Evolutionary conservation across 495 filamentous ascomycete genomes (phyloP), one percentile per base, ranked within the genome.

Genomic region (Tuber borchii): DNA sequence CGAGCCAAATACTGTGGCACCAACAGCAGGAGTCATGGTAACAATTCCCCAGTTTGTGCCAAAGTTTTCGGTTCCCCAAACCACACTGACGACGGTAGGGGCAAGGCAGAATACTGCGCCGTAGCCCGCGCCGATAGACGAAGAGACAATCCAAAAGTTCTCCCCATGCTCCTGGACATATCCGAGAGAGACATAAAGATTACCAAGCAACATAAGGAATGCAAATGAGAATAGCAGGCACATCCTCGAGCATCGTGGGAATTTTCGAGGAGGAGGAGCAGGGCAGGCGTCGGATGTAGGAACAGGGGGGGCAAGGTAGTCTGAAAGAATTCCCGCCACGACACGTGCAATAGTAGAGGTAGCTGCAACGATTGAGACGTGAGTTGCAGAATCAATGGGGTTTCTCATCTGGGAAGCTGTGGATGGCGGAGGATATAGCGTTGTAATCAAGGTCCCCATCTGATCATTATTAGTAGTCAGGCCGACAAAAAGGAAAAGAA

Each of bases 61-160:
- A 84, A 98, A 98, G 84, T 98, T 99, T 85, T 98, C 93, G 1
- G 97, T 94, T 71, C 96, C 95, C 95, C 95, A 99, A 70, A 98
- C 94, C 31, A 97, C 93, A 73, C 89, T 91, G 79, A 97, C 90
- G 75, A 98, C 91, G 82, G 98, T 97, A 10, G 95, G 95, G 1
- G 90, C 89, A n/a, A 99, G 88, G 70, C 90, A 91, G 86, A 99
- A 99, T 46, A 93, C 89, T 40, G 94, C 93, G 70, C 95, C 95
- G 82, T 99, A 99, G 70, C 95, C 96, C 43, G 94, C 89, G 40
- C 95, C 95, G 39, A 98, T 89, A 22, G 93, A 86, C 0, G 90
- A 88, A 17, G 92, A 95, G 37, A 95, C 91, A 39, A 94, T 82
- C 87, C 93, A 93, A 85, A 97, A 96, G 48, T 92, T 87, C 61